A percentile compares a stretch with the other conserved stretches of the same genome.
phyloP scores from a whole-genome alignment of 2,329 filamentous ascomycete genomes.

The Dactylellina leptospora region DNA sequence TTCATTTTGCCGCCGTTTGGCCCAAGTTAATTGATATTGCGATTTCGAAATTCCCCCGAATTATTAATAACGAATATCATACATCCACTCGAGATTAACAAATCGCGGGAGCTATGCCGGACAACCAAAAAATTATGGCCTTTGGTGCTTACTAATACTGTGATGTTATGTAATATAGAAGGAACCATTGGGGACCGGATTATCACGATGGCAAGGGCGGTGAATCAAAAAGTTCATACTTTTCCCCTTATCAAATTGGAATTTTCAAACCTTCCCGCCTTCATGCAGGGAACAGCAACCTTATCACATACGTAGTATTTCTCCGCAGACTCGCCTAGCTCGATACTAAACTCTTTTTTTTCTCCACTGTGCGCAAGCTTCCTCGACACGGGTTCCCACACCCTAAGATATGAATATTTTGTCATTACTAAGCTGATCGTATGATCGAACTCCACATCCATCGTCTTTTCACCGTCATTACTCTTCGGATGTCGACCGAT shows the following conservation, averaged over 20 bases:
- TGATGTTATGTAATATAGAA: too few species aligned
- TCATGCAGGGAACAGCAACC: constrained; percentile 29
- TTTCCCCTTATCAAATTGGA: not conserved
- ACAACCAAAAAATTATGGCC: too few species aligned
- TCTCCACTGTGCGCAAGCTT: not conserved
- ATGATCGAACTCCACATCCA: not conserved
- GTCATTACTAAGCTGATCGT: constrained; percentile 12
- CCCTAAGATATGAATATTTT: not conserved
- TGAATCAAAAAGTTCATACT: too few species aligned
- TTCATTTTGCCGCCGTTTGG: not conserved
- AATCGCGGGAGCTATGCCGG: too few species aligned
- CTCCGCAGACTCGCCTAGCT: constrained; percentile 37
- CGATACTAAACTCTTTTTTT: constrained; percentile 11
- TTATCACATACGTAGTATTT: constrained; percentile 13
- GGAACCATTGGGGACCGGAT: too few species aligned
- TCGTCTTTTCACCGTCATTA: constrained; percentile 27
- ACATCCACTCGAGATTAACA: too few species aligned
- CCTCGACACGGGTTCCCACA: constrained; percentile 35
- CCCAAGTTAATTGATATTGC: not conserved
- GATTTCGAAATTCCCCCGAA: too few species aligned
- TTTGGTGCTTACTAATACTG: too few species aligned
- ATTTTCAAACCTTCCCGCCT: not conserved
- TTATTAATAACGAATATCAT: too few species aligned
- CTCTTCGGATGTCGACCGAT: constrained; percentile 40
- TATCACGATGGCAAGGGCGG: too few species aligned